These are phyloP conservation scores for Scutellaria baicalensis DNA, from an alignment of 257 asterid genomes.

Conservation along the genomic window DNA sequence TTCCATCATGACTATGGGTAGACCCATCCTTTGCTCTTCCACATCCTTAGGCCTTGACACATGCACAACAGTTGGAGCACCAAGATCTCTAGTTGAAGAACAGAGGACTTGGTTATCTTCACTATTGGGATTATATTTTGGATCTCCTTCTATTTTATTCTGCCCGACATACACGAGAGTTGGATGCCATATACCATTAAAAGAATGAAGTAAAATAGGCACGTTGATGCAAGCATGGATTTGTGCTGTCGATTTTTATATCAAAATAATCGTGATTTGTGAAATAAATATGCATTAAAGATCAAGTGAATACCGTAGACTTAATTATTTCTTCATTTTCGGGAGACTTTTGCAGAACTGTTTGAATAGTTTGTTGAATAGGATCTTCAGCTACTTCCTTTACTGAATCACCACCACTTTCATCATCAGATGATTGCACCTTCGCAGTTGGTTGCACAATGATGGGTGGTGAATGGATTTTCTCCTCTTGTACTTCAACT, in stretches of 20 bases:
- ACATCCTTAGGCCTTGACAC: slow-evolving; percentile 75
- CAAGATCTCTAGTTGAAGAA: slow-evolving; percentile 21
- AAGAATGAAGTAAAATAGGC: neutral
- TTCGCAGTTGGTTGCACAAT: neutral
- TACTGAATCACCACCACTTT: slow-evolving; percentile 15
- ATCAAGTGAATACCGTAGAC: slow-evolving; percentile 32
- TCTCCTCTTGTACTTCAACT: slow-evolving; percentile 24
- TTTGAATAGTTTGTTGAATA: slow-evolving; percentile 19
- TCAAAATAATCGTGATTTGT: neutral
- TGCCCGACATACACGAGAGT: slow-evolving; percentile 18
- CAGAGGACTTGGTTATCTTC: slow-evolving; percentile 16
- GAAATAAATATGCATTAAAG: neutral
- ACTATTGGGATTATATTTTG: slow-evolving; percentile 10
- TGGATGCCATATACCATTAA: neutral
- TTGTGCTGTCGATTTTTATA: neutral
- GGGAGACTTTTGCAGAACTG: slow-evolving; percentile 13
- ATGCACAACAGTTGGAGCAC: slow-evolving; percentile 57
- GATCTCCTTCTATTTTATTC: slow-evolving; percentile 28
- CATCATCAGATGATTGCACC: slow-evolving; percentile 17
- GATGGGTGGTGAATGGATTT: slow-evolving; percentile 10
- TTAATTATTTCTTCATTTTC: slow-evolving; percentile 17
- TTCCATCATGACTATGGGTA: slow-evolving; percentile 97
- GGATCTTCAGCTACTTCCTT: slow-evolving; percentile 22
- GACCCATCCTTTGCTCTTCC: slow-evolving; percentile 61
- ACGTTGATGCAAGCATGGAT: neutral